Evolutionary conservation across 768 basidiomycete species (phyloP), one percentile per base, ranked within the genome.

Genomic region (Amanita brunnescens): DNA sequence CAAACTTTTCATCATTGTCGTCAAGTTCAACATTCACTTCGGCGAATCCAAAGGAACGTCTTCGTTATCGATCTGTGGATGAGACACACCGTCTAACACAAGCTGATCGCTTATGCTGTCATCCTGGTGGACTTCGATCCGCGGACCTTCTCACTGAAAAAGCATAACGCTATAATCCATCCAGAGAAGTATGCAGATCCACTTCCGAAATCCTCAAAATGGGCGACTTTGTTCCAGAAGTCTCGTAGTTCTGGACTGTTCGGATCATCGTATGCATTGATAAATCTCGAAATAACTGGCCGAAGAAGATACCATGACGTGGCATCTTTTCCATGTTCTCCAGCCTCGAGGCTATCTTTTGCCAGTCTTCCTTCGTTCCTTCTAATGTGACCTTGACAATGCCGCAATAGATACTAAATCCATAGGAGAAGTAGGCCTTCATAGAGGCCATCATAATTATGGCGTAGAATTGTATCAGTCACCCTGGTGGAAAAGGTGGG

Each of bases 81-180:
- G 37, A 16, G 14, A 16, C 12, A 48, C 47, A 12, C 37, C 34
- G 14, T 48, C 47, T 20, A 48, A n/a, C 12, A 23, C 13, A 24
- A 24, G 6, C 6, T 18, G 20, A 8, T 21, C 10, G 10, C 35
- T 18, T 7, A 1, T n/a, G 20, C 7, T 65, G 68, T 26, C n/a
- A n/a, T n/a, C n/a, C n/a, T n/a, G n/a, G n/a, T n/a, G n/a, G n/a
- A n/a, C n/a, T n/a, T 61, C 26, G 26, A 29, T 58, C 64, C 69
- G 69, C 38, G 58, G 40, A 1, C 70, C 67, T 1, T 55, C n/a
- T 58, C 57, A 43, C 59, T 56, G 53, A 69, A 70, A 14, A 66
- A 60, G 39, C 67, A 64, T 33, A 70, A 70, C 13, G 68, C 65
- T n/a, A 66, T 70, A 50, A 70, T 67, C 70, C 70, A 70, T 0